Evolutionary conservation across 1,139 yeast species (phyloP).

Genomic region (Magnusiomyces clavatus): DNA sequence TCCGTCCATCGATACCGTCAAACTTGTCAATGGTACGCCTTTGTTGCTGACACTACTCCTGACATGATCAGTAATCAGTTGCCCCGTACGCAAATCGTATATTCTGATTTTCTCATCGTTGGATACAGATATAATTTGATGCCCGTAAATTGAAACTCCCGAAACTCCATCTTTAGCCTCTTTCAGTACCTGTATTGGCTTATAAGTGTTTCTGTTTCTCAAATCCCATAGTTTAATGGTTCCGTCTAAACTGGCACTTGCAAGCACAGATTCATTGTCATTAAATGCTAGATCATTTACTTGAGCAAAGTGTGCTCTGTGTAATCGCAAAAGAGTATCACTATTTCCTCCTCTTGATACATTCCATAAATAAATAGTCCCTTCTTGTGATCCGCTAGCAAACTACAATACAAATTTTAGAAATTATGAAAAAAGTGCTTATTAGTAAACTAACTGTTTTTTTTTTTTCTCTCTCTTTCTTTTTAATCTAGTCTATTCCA

Average conservation of each 20-base stretch:
- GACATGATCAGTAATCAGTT: constrained; percentile 26
- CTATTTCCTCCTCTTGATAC: constrained; percentile 22
- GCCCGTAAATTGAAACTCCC: constrained; percentile 21
- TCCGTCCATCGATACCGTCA: constrained; percentile 19
- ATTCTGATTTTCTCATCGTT: constrained; percentile 31
- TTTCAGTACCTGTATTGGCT: constrained; percentile 30
- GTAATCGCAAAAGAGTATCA: constrained; percentile 22
- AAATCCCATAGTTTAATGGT: constrained; percentile 34
- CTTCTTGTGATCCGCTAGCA: constrained; percentile 34
- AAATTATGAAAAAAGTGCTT: too few species aligned
- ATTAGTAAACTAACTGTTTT: too few species aligned
- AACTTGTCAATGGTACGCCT: constrained; percentile 25
- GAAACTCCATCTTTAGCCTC: constrained; percentile 34
- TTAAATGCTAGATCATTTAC: constrained; percentile 29
- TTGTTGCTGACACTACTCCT: constrained; percentile 15
- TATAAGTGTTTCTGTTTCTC: constrained; percentile 15
- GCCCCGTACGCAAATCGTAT: constrained; percentile 31
- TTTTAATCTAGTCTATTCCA: not conserved
- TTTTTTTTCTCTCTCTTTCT: not conserved
- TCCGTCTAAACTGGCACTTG: constrained; percentile 31
- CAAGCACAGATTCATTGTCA: constrained; percentile 26
- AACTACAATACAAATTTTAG: constrained; percentile 15
- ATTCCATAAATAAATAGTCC: constrained; percentile 33
- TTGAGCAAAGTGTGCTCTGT: constrained; percentile 28
- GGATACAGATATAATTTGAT: constrained; percentile 30